phyloP scores from a whole-genome alignment of 306 rosid species.

The Aeschynomene evenia region DNA sequence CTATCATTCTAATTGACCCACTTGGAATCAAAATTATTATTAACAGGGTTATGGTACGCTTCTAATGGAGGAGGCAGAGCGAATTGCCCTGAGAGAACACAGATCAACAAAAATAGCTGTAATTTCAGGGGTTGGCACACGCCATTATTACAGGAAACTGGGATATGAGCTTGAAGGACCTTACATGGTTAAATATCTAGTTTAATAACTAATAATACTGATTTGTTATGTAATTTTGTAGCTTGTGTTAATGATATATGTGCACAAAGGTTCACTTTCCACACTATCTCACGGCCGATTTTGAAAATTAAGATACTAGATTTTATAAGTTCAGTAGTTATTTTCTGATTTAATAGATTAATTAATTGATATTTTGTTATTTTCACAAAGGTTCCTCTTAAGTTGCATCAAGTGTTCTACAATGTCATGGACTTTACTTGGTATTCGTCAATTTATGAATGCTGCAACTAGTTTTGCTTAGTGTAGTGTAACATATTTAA shows the following conservation, averaged over 20 bases:
- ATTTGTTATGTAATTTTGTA: conserved; percentile 44
- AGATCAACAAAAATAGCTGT: conserved; percentile 81
- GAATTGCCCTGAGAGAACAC: conserved; percentile 73
- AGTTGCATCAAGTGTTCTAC: neutral
- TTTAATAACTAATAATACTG: conserved; percentile 20
- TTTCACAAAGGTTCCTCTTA: neutral
- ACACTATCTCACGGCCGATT: neutral
- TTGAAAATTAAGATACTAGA: neutral
- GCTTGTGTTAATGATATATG: conserved; percentile 16
- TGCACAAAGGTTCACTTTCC: neutral
- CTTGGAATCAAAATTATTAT: neutral
- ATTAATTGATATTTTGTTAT: neutral
- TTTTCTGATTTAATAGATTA: conserved; percentile 1
- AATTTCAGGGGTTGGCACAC: conserved; percentile 96
- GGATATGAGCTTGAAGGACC: conserved; percentile 98
- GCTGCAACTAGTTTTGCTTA: neutral
- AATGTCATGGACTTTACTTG: neutral
- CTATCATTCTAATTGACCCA: neutral
- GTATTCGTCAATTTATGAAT: too few species aligned
- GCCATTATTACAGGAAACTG: conserved; percentile 86
- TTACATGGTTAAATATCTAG: conserved; percentile 86
- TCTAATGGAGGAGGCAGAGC: conserved; percentile 95
- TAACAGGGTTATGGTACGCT: conserved; percentile 94
- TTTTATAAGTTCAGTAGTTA: conserved; percentile 7
- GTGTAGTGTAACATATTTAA: neutral